phyloP scores from a whole-genome alignment of 2,329 filamentous ascomycete species.

The Incumbomyces delicatus region DNA sequence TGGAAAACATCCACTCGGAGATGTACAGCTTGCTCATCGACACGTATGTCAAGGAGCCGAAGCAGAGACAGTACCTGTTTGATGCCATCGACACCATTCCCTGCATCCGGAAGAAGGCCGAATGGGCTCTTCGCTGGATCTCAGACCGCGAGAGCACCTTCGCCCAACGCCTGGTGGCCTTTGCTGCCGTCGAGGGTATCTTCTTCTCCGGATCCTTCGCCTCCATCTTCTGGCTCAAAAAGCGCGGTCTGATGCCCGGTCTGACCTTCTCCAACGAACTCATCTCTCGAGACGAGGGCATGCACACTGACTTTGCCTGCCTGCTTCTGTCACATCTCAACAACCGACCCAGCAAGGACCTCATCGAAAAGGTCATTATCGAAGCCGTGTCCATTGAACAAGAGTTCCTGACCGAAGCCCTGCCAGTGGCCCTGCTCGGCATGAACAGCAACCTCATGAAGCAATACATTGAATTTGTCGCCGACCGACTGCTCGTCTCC shows the following conservation, averaged over 20 bases:
- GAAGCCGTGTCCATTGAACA: constrained; percentile 93
- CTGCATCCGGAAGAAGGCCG: constrained; percentile 95
- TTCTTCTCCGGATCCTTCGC: constrained; percentile 99
- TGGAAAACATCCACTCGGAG: constrained; percentile 99
- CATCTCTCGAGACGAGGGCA: constrained; percentile 97
- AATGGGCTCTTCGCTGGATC: constrained; percentile 96
- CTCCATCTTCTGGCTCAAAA: constrained; percentile 99
- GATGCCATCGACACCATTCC: constrained; percentile 99
- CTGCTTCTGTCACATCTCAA: constrained; percentile 95
- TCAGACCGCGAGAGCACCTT: constrained; percentile 88
- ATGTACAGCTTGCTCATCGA: constrained; percentile 99
- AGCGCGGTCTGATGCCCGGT: constrained; percentile 97
- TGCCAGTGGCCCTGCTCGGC: constrained; percentile 84
- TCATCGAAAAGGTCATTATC: constrained; percentile 79
- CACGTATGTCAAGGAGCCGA: constrained; percentile 97
- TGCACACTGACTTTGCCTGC: constrained; percentile 98
- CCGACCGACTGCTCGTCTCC: constrained; percentile 83
- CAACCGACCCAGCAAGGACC: constrained; percentile 72
- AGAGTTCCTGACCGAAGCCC: constrained; percentile 93
- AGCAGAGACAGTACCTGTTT: constrained; percentile 88
- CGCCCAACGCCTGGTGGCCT: constrained; percentile 88
- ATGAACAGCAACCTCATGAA: constrained; percentile 98
- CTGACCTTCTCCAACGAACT: constrained; percentile 99
- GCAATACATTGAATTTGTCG: constrained; percentile 99
- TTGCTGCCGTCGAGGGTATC: constrained; percentile 96